Evolutionary conservation across 768 basidiomycete genomes (phyloP).

Genomic region (Lactifluus pinguis): DNA sequence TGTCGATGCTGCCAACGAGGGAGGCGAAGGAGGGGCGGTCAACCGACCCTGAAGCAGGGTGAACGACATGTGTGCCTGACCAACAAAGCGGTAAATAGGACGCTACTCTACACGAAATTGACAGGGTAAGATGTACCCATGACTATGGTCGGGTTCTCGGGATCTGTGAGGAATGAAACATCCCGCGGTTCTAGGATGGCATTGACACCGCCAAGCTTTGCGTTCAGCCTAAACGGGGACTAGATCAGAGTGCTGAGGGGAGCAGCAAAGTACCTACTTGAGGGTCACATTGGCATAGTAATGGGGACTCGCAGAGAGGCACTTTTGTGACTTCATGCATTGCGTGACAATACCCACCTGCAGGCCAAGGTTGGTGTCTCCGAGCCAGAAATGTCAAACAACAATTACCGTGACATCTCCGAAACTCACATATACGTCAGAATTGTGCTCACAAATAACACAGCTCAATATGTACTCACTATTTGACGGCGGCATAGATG

Average conservation of each 20-base stretch:
- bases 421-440: slow-evolving; percentile 37
- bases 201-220: slow-evolving; percentile 80
- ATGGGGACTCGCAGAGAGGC: slow-evolving; percentile 57
- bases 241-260: neutral
- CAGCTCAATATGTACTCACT: slow-evolving; percentile 38
- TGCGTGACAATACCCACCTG: slow-evolving; percentile 73
- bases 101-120: neutral
- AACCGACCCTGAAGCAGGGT: slow-evolving; percentile 71
- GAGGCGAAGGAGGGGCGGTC: slow-evolving; percentile 75
- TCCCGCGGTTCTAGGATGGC: slow-evolving; percentile 62
- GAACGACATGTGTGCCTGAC: slow-evolving; percentile 72
- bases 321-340: slow-evolving; percentile 64
- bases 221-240: slow-evolving; percentile 50
- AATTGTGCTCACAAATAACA: neutral
- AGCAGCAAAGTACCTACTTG: slow-evolving; percentile 42
- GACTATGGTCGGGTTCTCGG: slow-evolving; percentile 65
- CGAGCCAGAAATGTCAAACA: too few species aligned
- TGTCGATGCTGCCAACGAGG: slow-evolving; percentile 73
- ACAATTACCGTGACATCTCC: slow-evolving; percentile 52
- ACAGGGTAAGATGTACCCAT: slow-evolving; percentile 41
- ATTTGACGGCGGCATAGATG: slow-evolving; percentile 68
- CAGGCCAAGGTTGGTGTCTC: neutral
- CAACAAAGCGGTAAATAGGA: neutral
- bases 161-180: slow-evolving; percentile 56
- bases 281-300: slow-evolving; percentile 76